A percentile compares a stretch with the other conserved stretches of the same genome.
These are phyloP conservation scores for Barnettozyma populi DNA, from an alignment of 805 yeast genomes.

Conservation along the genomic window DNA sequence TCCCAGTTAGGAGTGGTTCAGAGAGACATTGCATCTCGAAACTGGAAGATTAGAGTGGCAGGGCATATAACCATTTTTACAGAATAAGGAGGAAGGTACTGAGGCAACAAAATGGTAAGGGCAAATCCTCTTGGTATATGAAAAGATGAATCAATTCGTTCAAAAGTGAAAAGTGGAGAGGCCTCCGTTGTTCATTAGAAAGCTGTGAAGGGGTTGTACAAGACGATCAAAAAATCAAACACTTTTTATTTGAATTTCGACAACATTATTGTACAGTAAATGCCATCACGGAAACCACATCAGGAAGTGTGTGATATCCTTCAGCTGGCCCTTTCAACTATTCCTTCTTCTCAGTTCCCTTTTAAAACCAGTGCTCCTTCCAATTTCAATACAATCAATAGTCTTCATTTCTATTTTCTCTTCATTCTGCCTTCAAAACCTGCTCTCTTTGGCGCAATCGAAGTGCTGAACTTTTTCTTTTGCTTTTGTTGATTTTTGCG, in stretches of 20 bases:
- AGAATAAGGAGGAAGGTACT: no score
- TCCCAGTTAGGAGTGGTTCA: no score
- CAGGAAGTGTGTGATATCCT: neutral
- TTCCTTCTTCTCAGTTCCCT: neutral
- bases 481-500: slow-evolving; percentile 68
- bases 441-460: slow-evolving; percentile 58
- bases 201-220: neutral
- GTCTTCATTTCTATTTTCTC: slow-evolving; percentile 7
- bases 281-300: neutral
- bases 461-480: slow-evolving; percentile 56
- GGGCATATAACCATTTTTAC: no score
- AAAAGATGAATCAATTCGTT: neutral
- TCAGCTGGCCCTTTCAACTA: neutral
- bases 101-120: neutral
- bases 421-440: slow-evolving; percentile 74
- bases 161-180: neutral
- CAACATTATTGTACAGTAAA: neutral
- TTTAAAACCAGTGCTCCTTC: neutral
- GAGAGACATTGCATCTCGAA: no score
- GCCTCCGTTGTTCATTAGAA: neutral
- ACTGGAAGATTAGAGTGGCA: no score
- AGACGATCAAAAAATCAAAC: neutral
- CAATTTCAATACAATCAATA: neutral
- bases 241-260: neutral
- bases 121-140: neutral